A percentile compares a stretch with the other conserved stretches of the same genome.
Conservation (phyloP, 2,329 filamentous ascomycete genomes). For the Pseudogymnoascus sp. region DNA sequence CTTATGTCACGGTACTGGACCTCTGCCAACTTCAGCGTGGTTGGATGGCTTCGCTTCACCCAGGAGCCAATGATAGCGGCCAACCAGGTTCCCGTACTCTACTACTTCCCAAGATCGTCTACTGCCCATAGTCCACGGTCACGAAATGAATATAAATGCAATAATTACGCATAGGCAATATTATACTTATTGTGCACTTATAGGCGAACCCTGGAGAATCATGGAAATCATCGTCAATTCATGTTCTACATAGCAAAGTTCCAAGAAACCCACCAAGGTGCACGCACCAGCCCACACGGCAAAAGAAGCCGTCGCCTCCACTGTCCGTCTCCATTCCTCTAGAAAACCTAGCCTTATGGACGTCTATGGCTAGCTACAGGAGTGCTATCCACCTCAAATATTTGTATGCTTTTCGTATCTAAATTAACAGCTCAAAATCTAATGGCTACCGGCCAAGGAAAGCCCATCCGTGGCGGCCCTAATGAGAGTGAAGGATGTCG, state of each 20-base stretch:
- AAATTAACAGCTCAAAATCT: background rate
- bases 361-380: background rate
- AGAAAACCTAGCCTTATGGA: background rate
- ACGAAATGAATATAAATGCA: background rate
- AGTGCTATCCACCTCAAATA: background rate
- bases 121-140: background rate
- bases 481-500: constrained; percentile 28
- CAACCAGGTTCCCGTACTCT: constrained; percentile 1
- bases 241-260: constrained; percentile 4
- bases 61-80: background rate
- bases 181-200: background rate
- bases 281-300: background rate
- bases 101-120: background rate
- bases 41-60: constrained; percentile 5
- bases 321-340: background rate
- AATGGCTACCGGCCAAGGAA: background rate
- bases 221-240: constrained; percentile 2
- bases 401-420: background rate
- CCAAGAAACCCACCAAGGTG: background rate
- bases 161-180: background rate
- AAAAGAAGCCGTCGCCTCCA: background rate
- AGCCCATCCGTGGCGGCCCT: background rate
- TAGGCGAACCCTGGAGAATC: background rate
- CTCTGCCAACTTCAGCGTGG: constrained; percentile 5
- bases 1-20: constrained; percentile 4